Conservation (phyloP, 2,329 filamentous ascomycete species). For the Delphinella strobiligena region DNA sequence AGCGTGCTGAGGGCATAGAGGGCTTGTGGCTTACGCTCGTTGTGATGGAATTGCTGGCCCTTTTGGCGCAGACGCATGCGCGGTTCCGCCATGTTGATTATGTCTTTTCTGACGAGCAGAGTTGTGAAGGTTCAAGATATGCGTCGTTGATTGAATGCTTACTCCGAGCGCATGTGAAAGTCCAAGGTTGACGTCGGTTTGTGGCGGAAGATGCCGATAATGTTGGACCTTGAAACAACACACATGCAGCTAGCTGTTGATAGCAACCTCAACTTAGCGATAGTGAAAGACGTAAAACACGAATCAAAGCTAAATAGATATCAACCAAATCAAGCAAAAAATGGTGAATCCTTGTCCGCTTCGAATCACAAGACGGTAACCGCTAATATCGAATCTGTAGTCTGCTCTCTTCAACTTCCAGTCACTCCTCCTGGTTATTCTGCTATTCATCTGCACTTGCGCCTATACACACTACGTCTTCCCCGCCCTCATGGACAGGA, state of each 20-base stretch:
- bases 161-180: not conserved
- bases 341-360: too few relatives aligned
- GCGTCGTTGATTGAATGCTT: not conserved
- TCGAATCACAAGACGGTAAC: too few relatives aligned
- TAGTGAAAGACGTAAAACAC: too few relatives aligned
- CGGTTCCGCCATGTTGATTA: slow-evolving; percentile 31
- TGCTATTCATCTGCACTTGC: slow-evolving; percentile 91
- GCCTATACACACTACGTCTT: slow-evolving; percentile 86
- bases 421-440: slow-evolving; percentile 83
- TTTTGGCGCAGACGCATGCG: slow-evolving; percentile 36
- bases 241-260: too few relatives aligned
- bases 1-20: slow-evolving; percentile 7
- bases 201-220: not conserved
- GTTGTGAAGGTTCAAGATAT: not conserved
- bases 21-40: slow-evolving; percentile 24
- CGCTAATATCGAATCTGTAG: slow-evolving; percentile 34
- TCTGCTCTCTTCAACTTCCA: slow-evolving; percentile 98
- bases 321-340: too few relatives aligned
- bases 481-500: slow-evolving; percentile 79
- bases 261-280: too few relatives aligned
- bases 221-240: not conserved
- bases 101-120: not conserved
- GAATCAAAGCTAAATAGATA: too few relatives aligned
- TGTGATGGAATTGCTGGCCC: slow-evolving; percentile 32
- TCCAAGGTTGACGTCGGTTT: not conserved